Evolutionary conservation across 495 filamentous ascomycete genomes (phyloP), one percentile per base, ranked within the genome.

Genomic region (Neurospora sp.): DNA sequence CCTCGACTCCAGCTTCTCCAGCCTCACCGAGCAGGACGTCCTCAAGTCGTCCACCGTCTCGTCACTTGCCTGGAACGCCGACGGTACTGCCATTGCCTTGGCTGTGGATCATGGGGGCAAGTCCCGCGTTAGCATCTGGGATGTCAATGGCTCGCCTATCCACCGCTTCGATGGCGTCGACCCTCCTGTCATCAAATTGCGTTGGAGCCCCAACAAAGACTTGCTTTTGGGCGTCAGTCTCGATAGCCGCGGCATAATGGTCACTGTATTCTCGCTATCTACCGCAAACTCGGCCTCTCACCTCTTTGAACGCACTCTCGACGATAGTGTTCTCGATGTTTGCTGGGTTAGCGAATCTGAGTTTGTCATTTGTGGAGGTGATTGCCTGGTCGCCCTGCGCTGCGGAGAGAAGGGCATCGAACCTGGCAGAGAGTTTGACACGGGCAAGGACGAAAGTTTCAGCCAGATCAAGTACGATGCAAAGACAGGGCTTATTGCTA

Each of bases 21-120:
- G 74, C 71, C 77, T 86, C 41, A 75, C 85, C 71, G 83, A 86
- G 70, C 81, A 88, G 38, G 82, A 86, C 35, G 76, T 83, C 31
- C 79, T 83, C 37, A 76, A 79, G 22, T 82, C 81, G 41, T 81
- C 84, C 14, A 84, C 85, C 2, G 86, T 89, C 38, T 89, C 87
- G 18, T 88, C 90, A 18, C 87, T 94, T 75, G 88, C 91, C 27
- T 96, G 93, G 93, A 90, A 90, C 74, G 85, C 84, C 11, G 81
- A 87, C 46, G 93, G 93, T 18, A 79, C 86, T 18, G 82, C 87
- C 66, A 84, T 96, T 70, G 93, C 92, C 22, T 84, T 94, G 31
- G 91, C 91, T 40, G 90, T 89, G 59, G 91, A 90, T 69, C 79
- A 79, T 35, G 88, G 90, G 40, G 84, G 84, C 72, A 86, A 88